These are phyloP conservation scores for Trebouxiophyceae sp. DNA, from an alignment of 163 green algal species.

Conservation along the genomic window DNA sequence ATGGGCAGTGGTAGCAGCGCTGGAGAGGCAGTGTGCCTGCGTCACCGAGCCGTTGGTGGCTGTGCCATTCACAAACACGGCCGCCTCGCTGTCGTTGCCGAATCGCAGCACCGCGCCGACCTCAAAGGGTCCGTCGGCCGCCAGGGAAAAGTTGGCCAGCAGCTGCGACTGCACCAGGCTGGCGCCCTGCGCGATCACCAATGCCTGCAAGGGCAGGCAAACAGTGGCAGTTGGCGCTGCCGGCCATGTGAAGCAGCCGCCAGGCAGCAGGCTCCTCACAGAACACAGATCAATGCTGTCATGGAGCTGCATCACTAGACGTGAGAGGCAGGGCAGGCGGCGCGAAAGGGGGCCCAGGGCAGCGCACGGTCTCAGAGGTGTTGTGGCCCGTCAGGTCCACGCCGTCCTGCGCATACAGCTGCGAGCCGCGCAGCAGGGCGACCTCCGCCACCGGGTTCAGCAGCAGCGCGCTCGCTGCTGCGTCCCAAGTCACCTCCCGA, in stretches of 20 bases:
- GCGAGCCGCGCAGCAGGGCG: too few species aligned
- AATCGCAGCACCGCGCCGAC: slow-evolving; percentile 1
- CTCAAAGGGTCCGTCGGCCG: background rate
- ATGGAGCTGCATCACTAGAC: too few species aligned
- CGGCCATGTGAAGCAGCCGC: too few species aligned
- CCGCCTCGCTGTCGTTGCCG: background rate
- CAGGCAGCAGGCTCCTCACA: too few species aligned
- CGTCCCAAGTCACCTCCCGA: slow-evolving; percentile 21
- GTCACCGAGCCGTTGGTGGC: background rate
- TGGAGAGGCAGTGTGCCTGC: background rate
- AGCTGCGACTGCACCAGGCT: background rate
- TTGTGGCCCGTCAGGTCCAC: too few species aligned
- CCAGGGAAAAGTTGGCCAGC: background rate
- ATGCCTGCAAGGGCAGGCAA: background rate
- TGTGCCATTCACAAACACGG: background rate
- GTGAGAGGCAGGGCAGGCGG: too few species aligned
- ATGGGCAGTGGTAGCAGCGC: too few species aligned
- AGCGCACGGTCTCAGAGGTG: too few species aligned
- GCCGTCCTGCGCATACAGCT: too few species aligned
- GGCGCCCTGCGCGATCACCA: background rate
- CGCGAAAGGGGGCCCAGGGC: too few species aligned
- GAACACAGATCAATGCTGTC: too few species aligned
- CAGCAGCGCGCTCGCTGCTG: slow-evolving; percentile 13
- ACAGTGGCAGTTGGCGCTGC: too few species aligned
- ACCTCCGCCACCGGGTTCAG: slow-evolving; percentile 29